These are phyloP conservation scores for Coniochaeta hoffmannii DNA, from an alignment of 2,329 filamentous ascomycete species.

Conservation along the genomic window DNA sequence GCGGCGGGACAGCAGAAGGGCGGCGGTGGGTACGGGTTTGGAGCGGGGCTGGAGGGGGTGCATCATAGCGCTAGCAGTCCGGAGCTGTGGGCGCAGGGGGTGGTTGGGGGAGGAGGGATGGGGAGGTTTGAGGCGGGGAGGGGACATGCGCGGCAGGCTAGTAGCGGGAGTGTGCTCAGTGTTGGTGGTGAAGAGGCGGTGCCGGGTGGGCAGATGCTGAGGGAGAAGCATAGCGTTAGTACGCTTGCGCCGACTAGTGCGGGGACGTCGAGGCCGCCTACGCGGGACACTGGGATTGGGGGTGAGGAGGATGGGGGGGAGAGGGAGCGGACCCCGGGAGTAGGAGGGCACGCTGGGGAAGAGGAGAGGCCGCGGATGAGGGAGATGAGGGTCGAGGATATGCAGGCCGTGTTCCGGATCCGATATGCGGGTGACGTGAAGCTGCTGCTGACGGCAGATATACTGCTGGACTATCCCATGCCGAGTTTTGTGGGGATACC, in stretches of 20 bases:
- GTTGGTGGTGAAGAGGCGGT: constrained; percentile 7
- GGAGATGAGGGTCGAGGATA: constrained; percentile 74
- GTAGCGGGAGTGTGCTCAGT: constrained; percentile 5
- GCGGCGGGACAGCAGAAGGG: not conserved
- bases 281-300: constrained; percentile 40
- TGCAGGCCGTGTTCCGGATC: constrained; percentile 88
- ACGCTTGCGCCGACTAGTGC: constrained; percentile 50
- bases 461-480: constrained; percentile 96
- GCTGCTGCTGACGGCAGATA: constrained; percentile 86
- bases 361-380: constrained; percentile 37
- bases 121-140: not conserved
- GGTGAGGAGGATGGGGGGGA: constrained; percentile 18
- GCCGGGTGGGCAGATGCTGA: constrained; percentile 24
- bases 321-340: too few relatives aligned
- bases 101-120: not conserved
- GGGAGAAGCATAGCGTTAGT: constrained; percentile 56
- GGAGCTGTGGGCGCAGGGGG: not conserved
- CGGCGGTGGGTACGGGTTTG: not conserved
- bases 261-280: constrained; percentile 48
- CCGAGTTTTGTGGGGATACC: constrained; percentile 95
- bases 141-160: constrained; percentile 5
- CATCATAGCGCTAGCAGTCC: constrained; percentile 1
- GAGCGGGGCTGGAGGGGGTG: not conserved
- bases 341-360: too few relatives aligned
- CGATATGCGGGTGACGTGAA: constrained; percentile 82